Base-by-base conservation (phyloP, 2,329 filamentous ascomycete genomes). In the Ophiocordyceps robertsii region DNA sequence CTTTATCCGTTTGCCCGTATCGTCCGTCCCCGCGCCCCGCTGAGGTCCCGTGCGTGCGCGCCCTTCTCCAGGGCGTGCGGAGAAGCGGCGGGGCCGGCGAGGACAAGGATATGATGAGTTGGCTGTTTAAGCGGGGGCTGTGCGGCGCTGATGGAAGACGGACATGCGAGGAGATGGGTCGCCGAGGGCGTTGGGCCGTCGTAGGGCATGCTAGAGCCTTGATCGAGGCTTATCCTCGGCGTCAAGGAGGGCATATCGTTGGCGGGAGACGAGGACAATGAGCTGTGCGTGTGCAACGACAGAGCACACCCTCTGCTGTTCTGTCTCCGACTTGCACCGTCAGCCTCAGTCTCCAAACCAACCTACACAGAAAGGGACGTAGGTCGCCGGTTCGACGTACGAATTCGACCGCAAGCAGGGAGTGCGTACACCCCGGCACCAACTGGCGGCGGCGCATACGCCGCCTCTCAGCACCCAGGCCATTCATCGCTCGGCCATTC, bases 1-100 rank as follows among this genome's bases (percentile, higher is more conserved):
- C 3, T 57, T 63, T 40, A 27, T 48, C 0, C 36, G 44, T 65
- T 65, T 36, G 49, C 57, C 1, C 52, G 52, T 14, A 51, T 64
- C 1, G 57, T 66, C 13, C 60, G n/a, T n/a, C n/a, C n/a, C 63
- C 1, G 50, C 51, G 6, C 47, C 49, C 24, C 49, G 53, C 13
- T 67, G 62, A 61, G 57, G 62, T 40, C 60, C 62, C 2, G 48
- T 48, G 4, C 45, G 50, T n/a, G n/a, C n/a, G n/a, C n/a, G 55
- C 56, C 8, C 64, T 65, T 38, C 47, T 62, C 2, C 63, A 58
- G 57, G n/a, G 17, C 33, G 33, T 7, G 9, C 31, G 31, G n/a
- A 32, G 12, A 3, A 62, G 58, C 37, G 52, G 46, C 19, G 46
- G 41, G 44, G 40, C 32, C n/a, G 42, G 32, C 27, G 47, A 46